Evolutionary conservation across 441 rosid genomes (phyloP), one percentile per base, ranked within the genome.

Genomic region (Arabidopsis hybrid): DNA sequence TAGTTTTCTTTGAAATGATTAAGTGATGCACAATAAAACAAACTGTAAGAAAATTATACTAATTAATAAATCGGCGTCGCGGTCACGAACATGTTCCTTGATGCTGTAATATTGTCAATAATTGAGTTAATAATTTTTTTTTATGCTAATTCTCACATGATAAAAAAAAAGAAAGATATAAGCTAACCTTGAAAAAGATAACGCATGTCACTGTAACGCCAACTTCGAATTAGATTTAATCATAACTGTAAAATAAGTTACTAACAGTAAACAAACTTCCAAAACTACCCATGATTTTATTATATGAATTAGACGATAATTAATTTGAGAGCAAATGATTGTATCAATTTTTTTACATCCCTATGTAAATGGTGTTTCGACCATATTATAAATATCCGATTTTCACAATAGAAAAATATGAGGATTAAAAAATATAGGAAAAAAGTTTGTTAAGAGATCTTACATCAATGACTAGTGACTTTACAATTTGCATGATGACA

Each of bases 41-140:
- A 62, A 55, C 5, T n/a, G 60, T 47, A 59, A 46, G 36, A 21
- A 55, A 14, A 7, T 5, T 73, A 57, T 36, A 14, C 12, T 46
- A 56, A 47, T 60, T 8, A 40, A 29, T 36, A 40, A 74, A 31
- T 50, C 49, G n/a, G 29, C 50, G 49, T 67, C 69, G 29, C 64
- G 36, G 29, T 53, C 74, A 68, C 43, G 69, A 68, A 62, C 79
- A 75, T 61, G 69, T 69, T 68, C 64, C 59, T 61, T 69, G 57
- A 68, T 61, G 65, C 74, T 75, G 73, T 74, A 32, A 51, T 60
- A 60, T 68, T 42, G 42, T 61, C 70, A 75, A 75, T 75, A 61
- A 75, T 68, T 36, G 74, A 68, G 69, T 43, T 53, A 29, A 11
- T 75, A 29, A 8, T 60, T 1, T 12, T 18, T 51, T 8, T 36